Base-by-base conservation (phyloP, 108 stramenopile genomes). In the Cyclotella baltica region DNA sequence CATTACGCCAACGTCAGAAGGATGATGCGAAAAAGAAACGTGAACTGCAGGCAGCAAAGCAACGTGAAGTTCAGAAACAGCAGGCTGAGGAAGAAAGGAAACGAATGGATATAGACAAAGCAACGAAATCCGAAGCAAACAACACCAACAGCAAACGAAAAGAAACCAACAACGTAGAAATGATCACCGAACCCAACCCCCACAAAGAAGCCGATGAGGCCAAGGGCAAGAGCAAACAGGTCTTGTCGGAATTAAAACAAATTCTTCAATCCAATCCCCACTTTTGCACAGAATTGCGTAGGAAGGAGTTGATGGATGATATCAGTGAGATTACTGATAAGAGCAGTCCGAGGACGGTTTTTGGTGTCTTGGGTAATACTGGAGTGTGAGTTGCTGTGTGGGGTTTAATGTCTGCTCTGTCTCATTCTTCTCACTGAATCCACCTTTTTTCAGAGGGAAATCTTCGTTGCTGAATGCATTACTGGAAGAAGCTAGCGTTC, bases 401-500 rank as follows among this genome's bases (percentile, higher is more conserved):
- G 19, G 13, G 13, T 65, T 19, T 22, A 27, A 35, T 61, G 34
- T 38, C 67, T 70, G 3, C 18, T 20, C 15, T 25, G 19, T 16
- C 8, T 3, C 16, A 19, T 56, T 23, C 0, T 38, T 72, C 3
- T 30, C 34, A 23, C 22, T 6, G 0, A 29, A 19, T 33, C 10
- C 8, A 43, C 20, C 25, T 55, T 0, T 38, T n/a, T 55, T 22
- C 51, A 64, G 67, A 4, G 76, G 80, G 2, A 81, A 79, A 36
- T 75, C 68, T 20, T 67, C 75, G 15, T 33, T 80, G 3, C 52
- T 86, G 46, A 86, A 86, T 68, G 82, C 78, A 0, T 65, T 86
- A n/a, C 62, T 86, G 63, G 85, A 84, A 37, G 85, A 86, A 56
- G 82, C 85, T 40, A 73, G 78, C 20, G 85, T 86, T 8, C 69